Percentiles rank a stretch among this genome's conserved stretches.
Conservation (phyloP, 345 rosid species). For the Ceriops tagal region DNA sequence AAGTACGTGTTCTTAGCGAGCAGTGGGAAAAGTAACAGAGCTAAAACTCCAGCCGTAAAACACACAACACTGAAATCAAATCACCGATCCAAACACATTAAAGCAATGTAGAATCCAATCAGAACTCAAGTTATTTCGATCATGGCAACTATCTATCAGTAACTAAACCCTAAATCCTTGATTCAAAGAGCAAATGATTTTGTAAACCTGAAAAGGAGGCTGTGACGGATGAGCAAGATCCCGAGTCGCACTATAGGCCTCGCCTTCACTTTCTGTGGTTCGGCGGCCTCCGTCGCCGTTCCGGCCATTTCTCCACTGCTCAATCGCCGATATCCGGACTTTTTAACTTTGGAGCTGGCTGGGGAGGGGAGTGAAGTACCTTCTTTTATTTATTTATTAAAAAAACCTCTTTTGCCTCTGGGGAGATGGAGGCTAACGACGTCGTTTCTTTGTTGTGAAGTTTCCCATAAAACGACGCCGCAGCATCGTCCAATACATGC, state of each 20-base stretch:
- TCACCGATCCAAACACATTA: not conserved
- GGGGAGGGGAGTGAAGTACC: no score
- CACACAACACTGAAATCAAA: conserved; percentile 53
- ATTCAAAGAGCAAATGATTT: not conserved
- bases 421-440: no score
- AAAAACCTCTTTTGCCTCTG: no score
- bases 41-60: conserved; percentile 68
- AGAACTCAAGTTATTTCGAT: not conserved
- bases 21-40: conserved; percentile 68
- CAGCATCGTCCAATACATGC: no score
- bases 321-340: no score
- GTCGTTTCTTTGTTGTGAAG: no score
- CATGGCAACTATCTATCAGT: no score
- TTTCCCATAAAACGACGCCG: no score
- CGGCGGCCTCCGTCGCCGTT: conserved; percentile 30
- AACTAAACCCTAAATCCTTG: not conserved
- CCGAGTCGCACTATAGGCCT: conserved; percentile 85
- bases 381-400: no score
- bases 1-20: conserved; percentile 93
- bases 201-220: conserved; percentile 57
- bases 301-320: conserved; percentile 4
- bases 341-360: no score
- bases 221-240: conserved; percentile 71
- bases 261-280: conserved; percentile 33
- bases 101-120: not conserved